Evolutionary conservation across 306 rosid species (phyloP).

Genomic region (Dalbergia cultrata): DNA sequence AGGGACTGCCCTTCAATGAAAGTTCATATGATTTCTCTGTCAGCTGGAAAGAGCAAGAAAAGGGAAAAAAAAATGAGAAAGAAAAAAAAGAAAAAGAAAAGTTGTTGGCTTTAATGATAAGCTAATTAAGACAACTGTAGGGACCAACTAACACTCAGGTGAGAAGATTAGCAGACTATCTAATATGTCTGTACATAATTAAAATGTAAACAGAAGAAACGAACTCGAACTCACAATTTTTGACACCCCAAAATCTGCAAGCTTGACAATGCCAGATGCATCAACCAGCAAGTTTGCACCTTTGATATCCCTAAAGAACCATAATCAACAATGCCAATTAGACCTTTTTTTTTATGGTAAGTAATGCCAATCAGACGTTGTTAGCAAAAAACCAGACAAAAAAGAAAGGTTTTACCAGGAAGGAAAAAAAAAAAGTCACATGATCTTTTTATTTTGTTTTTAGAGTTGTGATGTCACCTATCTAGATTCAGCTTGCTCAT

Average conservation of each 20-base stretch:
- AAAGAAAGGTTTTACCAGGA: constrained; percentile 28
- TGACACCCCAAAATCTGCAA: constrained; percentile 98
- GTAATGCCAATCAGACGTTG: constrained; percentile 22
- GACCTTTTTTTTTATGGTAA: background rate
- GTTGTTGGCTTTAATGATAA: constrained; percentile 20
- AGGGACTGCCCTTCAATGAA: constrained; percentile 95
- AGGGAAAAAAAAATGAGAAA: background rate
- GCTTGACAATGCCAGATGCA: constrained; percentile 84
- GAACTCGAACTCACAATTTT: constrained; percentile 75
- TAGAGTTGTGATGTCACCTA: background rate
- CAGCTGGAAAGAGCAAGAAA: constrained; percentile 61
- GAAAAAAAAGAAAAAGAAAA: constrained; percentile 23
- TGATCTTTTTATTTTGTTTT: constrained; percentile 7
- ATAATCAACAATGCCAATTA: constrained; percentile 40
- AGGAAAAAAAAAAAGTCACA: constrained; percentile 9
- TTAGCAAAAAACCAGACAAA: constrained; percentile 16
- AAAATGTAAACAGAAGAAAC: constrained; percentile 38
- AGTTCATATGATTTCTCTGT: constrained; percentile 76
- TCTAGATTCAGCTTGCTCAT: constrained; percentile 35
- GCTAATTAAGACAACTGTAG: constrained; percentile 14
- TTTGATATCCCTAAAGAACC: constrained; percentile 84
- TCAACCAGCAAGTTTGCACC: constrained; percentile 97
- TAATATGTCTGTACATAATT: background rate
- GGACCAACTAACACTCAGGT: constrained; percentile 31
- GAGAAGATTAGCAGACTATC: constrained; percentile 13